Percentiles rank a stretch among this genome's conserved stretches.
Evolutionary conservation across 805 yeast species (phyloP).

Genomic region (Spathaspora arborariae): DNA sequence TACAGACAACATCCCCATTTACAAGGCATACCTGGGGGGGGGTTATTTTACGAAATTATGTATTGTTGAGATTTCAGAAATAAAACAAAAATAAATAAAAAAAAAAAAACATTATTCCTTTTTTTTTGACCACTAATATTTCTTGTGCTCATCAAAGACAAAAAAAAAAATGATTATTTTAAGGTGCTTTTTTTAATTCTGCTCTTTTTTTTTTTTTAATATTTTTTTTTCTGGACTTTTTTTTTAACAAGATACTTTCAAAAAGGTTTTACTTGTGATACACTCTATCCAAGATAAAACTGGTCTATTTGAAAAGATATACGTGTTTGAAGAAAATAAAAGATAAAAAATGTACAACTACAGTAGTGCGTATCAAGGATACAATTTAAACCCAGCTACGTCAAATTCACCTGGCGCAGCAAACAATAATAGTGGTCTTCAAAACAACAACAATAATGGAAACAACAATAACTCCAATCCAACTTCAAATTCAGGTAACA

Average conservation of each 20-base stretch:
- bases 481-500: constrained; percentile 7
- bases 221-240: constrained; percentile 4
- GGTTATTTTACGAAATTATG: not conserved
- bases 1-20: no score
- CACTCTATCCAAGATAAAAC: not conserved
- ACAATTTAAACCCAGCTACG: not conserved
- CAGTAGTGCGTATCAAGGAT: not conserved
- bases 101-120: not conserved
- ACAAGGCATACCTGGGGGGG: not conserved
- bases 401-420: not conserved
- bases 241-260: constrained; percentile 3
- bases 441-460: constrained; percentile 10
- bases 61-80: not conserved
- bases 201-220: constrained; percentile 2
- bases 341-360: not conserved
- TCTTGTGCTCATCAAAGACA: not conserved
- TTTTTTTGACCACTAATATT: not conserved
- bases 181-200: not conserved
- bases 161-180: not conserved
- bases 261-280: not conserved
- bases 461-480: constrained; percentile 8
- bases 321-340: not conserved
- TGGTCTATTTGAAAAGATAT: not conserved
- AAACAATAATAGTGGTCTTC: not conserved
- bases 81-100: not conserved